phyloP scores from a whole-genome alignment of 495 filamentous ascomycete species.

The Aspergillus bridgeri region DNA sequence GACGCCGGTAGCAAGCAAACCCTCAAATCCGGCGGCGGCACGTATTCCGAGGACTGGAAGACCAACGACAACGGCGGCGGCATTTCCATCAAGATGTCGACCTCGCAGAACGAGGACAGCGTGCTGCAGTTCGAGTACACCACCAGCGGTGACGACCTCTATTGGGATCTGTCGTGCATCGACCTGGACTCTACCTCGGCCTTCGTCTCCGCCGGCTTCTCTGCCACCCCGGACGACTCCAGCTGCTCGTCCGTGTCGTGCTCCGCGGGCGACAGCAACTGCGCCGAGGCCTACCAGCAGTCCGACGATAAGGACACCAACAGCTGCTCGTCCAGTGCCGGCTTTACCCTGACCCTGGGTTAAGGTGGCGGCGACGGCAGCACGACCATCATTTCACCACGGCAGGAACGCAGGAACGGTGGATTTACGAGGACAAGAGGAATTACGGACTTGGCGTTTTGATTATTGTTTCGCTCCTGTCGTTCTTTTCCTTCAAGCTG shows the following conservation, averaged over 20 bases:
- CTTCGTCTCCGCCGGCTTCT: slow-evolving; percentile 33
- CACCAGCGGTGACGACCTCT: slow-evolving; percentile 17
- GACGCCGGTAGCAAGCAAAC: slow-evolving; percentile 23
- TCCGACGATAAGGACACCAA: slow-evolving; percentile 31
- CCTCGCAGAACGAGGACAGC: slow-evolving; percentile 19
- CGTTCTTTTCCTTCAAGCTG: too few species aligned
- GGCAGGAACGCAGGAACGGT: not conserved
- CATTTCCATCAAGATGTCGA: slow-evolving; percentile 43
- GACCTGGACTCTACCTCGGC: slow-evolving; percentile 29
- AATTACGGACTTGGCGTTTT: too few species aligned
- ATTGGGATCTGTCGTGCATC: slow-evolving; percentile 39
- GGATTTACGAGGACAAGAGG: too few species aligned
- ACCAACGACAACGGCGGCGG: slow-evolving; percentile 37
- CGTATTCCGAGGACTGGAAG: slow-evolving; percentile 29
- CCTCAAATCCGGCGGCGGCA: slow-evolving; percentile 24
- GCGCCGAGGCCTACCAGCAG: slow-evolving; percentile 32
- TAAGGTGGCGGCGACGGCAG: not conserved
- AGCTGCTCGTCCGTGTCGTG: slow-evolving; percentile 30
- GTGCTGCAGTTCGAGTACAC: slow-evolving; percentile 39
- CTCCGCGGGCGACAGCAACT: slow-evolving; percentile 30
- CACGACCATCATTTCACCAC: not conserved
- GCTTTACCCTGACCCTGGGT: slow-evolving; percentile 24
- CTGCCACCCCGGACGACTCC: slow-evolving; percentile 26
- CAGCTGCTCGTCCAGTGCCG: slow-evolving; percentile 20
- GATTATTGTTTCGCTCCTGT: too few species aligned